A percentile compares a stretch with the other conserved stretches of the same genome.
phyloP scores from a whole-genome alignment of 2,329 filamentous ascomycete genomes.

The Fusarium setosum region DNA sequence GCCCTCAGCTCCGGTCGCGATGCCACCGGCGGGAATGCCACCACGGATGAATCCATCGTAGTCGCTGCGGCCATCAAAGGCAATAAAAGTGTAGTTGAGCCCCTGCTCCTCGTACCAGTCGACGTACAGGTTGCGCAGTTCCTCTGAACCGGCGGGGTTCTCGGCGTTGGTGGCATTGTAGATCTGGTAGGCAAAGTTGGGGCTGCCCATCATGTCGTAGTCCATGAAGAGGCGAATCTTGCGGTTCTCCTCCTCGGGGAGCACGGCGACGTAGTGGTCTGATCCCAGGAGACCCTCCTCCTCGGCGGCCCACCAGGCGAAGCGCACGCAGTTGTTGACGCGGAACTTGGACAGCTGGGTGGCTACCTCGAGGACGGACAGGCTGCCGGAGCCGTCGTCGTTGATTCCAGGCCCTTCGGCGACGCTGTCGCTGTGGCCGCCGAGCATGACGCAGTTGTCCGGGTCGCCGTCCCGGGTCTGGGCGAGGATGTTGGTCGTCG shows the following conservation, averaged over 20 bases:
- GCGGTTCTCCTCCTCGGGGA: constrained; percentile 67
- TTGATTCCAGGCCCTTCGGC: constrained; percentile 78
- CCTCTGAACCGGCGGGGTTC: constrained; percentile 77
- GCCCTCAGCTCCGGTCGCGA: constrained; percentile 82
- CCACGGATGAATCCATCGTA: constrained; percentile 81
- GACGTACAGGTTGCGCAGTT: constrained; percentile 75
- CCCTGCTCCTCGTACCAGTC: constrained; percentile 73
- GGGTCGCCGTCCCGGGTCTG: constrained; percentile 70
- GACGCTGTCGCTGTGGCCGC: constrained; percentile 73
- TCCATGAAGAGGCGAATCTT: constrained; percentile 76
- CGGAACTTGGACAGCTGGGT: constrained; percentile 66
- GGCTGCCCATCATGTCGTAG: constrained; percentile 77
- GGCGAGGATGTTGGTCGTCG: constrained; percentile 70
- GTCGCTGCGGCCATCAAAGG: constrained; percentile 83
- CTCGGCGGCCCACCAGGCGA: constrained; percentile 76
- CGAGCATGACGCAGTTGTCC: constrained; percentile 74
- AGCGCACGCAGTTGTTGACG: constrained; percentile 74
- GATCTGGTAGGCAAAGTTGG: constrained; percentile 74
- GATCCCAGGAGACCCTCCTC: constrained; percentile 75
- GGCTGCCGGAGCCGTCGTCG: constrained; percentile 77
- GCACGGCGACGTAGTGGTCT: constrained; percentile 68
- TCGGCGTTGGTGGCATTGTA: constrained; percentile 78
- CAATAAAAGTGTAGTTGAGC: constrained; percentile 75
- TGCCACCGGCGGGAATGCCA: constrained; percentile 79
- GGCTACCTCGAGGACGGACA: constrained; percentile 72